Evolutionary conservation across 768 basidiomycete genomes (phyloP).

Genomic region (Macrolepiota dolichaula): DNA sequence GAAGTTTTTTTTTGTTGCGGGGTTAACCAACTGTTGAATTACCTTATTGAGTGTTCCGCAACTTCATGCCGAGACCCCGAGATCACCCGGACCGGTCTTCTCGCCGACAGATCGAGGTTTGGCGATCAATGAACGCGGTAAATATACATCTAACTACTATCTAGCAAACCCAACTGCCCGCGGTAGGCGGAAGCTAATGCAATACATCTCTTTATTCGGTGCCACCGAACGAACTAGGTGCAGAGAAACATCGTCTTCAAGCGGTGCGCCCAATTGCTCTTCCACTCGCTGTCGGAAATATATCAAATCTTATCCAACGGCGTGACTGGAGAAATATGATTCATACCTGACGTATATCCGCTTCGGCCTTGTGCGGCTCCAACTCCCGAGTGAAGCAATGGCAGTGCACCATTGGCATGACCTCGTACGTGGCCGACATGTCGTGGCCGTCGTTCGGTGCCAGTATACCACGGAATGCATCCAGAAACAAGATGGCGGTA

Average conservation of each 20-base stretch:
- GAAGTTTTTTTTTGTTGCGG: conserved; percentile 34
- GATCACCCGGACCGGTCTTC: neutral
- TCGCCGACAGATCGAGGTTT: neutral
- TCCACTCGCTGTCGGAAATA: conserved; percentile 60
- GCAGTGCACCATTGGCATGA: conserved; percentile 91
- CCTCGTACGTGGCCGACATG: conserved; percentile 44
- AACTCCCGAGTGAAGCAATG: conserved; percentile 93
- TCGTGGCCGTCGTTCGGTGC: conserved; percentile 28
- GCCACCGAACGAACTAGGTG: conserved; percentile 91
- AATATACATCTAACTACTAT: conserved; percentile 1
- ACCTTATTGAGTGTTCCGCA: conserved; percentile 3
- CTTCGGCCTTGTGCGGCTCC: conserved; percentile 61
- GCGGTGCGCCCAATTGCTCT: conserved; percentile 50
- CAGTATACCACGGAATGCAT: conserved; percentile 80
- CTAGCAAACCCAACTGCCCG: conserved; percentile 32
- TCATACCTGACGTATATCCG: conserved; percentile 79
- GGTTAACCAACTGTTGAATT: conserved; percentile 23
- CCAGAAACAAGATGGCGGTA: conserved; percentile 85
- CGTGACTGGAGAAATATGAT: neutral
- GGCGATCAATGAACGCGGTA: neutral
- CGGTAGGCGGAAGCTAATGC: conserved; percentile 74
- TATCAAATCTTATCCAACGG: conserved; percentile 12
- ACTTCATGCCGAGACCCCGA: neutral
- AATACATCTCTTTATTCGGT: conserved; percentile 97
- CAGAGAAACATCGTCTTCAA: conserved; percentile 49